A percentile compares a stretch with the other conserved stretches of the same genome.
phyloP scores from a whole-genome alignment of 495 filamentous ascomycete species.

The Xylaria palmicola region DNA sequence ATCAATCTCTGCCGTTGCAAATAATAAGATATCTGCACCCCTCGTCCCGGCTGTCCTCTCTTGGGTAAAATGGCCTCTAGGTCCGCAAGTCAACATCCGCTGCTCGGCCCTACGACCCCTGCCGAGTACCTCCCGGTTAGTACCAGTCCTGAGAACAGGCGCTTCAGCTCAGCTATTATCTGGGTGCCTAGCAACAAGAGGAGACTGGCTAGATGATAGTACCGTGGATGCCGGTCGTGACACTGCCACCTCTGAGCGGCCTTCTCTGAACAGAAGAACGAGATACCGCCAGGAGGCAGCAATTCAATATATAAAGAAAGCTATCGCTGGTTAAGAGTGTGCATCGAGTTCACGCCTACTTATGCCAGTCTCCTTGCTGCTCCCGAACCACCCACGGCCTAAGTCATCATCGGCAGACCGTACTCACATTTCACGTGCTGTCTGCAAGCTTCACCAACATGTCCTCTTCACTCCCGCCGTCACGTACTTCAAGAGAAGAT shows the following conservation, averaged over 20 bases:
- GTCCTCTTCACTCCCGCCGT: neutral
- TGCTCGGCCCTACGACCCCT: no score
- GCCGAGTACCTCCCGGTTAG: no score
- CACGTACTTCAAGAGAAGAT: neutral
- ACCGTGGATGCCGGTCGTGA: neutral
- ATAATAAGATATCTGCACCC: no score
- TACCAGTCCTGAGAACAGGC: neutral
- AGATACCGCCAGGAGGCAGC: neutral
- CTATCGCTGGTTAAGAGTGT: no score
- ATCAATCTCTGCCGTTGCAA: no score
- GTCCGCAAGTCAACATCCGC: no score
- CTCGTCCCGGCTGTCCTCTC: no score
- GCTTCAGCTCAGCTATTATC: neutral
- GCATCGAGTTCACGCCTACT: neutral
- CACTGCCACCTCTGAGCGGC: slow-evolving; percentile 10
- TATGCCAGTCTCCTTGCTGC: neutral
- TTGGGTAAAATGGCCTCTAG: no score
- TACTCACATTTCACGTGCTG: no score
- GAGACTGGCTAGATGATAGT: neutral
- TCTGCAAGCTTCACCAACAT: no score
- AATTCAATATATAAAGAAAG: neutral
- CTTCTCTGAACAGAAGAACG: neutral
- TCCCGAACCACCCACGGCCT: no score
- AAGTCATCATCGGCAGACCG: no score
- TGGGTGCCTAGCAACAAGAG: neutral